Base-by-base conservation (phyloP, 2,329 filamentous ascomycete genomes). In the Pseudogymnoascus sp. region DNA sequence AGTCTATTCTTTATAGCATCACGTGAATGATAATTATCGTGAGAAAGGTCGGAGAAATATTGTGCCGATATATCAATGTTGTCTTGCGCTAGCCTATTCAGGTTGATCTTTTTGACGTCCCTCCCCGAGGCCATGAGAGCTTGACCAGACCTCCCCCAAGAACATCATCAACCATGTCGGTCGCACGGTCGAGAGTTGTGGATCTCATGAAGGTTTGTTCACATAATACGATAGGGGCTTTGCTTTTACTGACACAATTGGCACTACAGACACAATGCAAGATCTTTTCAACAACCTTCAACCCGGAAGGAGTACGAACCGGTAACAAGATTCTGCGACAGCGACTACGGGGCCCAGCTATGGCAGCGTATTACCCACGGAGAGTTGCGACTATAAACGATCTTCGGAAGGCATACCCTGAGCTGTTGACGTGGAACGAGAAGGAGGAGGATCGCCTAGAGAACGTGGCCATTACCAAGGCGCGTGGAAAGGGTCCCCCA, bases 241-340 rank as follows among this genome's bases (percentile, higher is more conserved):
- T 2, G n/a, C 8, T 29, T 8, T 38, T 64, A 33, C 68, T 41
- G 16, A n/a, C 41, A 16, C 12, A 14, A 8, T 64, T 66, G 41
- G 65, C 38, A 55, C 4, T 77, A 49, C 70, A 97, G 92, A 83
- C 84, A 72, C 92, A 92, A 88, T 96, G 91, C 82, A 85, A 87
- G 74, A 85, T 97, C 78, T 99, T 97, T 81, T 88, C 87, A 71
- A 90, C 89, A 60, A 92, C 88, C 61, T 97, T 87, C 81, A 99
- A 99, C 77, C 94, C 94, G 26, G 82, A 91, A 62, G 80, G 86
- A 68, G 75, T 89, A 65, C 90, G 94, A 65, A 85, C 91, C 69
- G 94, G 94, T 72, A 97, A 94, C 79, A 96, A 94, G 77, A 81
- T 99, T 74, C 81, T 99, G 64, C 90, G 92, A 72, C 90, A 97